Evolutionary conservation across 192 early-diverging fungal species (phyloP).

Genomic region (Podochytrium sp.): DNA sequence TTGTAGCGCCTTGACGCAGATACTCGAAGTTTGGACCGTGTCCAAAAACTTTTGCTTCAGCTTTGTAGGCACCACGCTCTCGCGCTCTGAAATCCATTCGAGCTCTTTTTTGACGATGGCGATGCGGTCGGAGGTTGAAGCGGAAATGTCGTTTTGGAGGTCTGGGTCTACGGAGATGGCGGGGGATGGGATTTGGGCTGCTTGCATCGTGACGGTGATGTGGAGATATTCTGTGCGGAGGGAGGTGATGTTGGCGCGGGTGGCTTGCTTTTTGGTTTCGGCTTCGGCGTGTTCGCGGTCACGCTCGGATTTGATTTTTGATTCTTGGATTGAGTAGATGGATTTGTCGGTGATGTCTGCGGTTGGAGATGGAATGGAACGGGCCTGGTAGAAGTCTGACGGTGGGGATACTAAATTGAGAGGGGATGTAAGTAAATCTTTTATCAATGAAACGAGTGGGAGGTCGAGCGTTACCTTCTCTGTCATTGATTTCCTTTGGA

Average conservation of each 20-base stretch:
- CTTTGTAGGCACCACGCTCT: constrained; percentile 56
- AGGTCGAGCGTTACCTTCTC: too few species aligned
- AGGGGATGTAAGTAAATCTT: not conserved
- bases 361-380: too few species aligned
- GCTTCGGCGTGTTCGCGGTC: constrained; percentile 60
- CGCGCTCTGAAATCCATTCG: constrained; percentile 62
- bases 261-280: constrained; percentile 59
- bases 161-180: constrained; percentile 49
- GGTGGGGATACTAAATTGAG: too few species aligned
- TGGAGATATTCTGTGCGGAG: constrained; percentile 57
- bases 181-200: constrained; percentile 18
- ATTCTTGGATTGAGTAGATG: constrained; percentile 61
- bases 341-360: constrained; percentile 56
- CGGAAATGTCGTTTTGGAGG: constrained; percentile 49
- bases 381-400: too few species aligned
- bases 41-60: constrained; percentile 61
- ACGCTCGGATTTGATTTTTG: constrained; percentile 61
- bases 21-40: constrained; percentile 49
- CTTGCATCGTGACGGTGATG: constrained; percentile 53
- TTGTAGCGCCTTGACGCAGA: constrained; percentile 50
- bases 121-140: constrained; percentile 48
- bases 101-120: constrained; percentile 53
- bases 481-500: constrained; percentile 40
- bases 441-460: too few species aligned
- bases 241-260: constrained; percentile 50